Evolutionary conservation across 2,329 filamentous ascomycete species (phyloP), one percentile per base, ranked within the genome.

Genomic region (Penicillium sp.): DNA sequence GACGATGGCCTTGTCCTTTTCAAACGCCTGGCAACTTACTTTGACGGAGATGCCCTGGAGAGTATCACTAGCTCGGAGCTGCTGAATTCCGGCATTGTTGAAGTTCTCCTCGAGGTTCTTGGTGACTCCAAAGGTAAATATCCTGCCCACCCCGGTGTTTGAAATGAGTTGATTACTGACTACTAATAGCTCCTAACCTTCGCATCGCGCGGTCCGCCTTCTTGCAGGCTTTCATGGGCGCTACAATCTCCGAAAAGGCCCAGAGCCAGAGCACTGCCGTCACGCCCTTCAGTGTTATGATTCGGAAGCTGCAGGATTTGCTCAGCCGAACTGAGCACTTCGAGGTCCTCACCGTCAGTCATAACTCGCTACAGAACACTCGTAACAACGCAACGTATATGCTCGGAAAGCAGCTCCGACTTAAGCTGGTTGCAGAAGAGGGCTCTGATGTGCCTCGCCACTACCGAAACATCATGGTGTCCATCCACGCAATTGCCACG

Each of bases 241-340:
- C 85, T 37, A 82, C 79, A 27, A 83, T 88, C 43, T 73, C 76
- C 17, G 70, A 68, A 55, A 87, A 84, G 62, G 80, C 85, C 12
- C 88, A 83, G 64, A 76, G 71, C 20, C 86, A 85, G 67, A 86
- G 84, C 13, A 81, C 84, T 4, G 86, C 90, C 2, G 81, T 85
- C 0, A 96, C 93, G 0, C 87, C 91, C 1, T 96, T 97, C 71
- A 94, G 91, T 65, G 84, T 96, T 46, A 81, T 99, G 70, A 87
- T 96, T 33, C 89, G 92, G 70, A 99, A 99, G 72, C 80, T 99
- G 26, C 94, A 99, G 73, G 94, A 99, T 75, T 78, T 99, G 51
- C 83, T 99, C 50, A 99, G 94, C 78, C 87, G 94, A 61, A 95
- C 93, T 27, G 94, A 99, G 77, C 92, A 97, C 77, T 99, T 97